Evolutionary conservation across 208 protist species (phyloP), one percentile per base, ranked within the genome.

Genomic region (Novymonas esmeraldas): DNA sequence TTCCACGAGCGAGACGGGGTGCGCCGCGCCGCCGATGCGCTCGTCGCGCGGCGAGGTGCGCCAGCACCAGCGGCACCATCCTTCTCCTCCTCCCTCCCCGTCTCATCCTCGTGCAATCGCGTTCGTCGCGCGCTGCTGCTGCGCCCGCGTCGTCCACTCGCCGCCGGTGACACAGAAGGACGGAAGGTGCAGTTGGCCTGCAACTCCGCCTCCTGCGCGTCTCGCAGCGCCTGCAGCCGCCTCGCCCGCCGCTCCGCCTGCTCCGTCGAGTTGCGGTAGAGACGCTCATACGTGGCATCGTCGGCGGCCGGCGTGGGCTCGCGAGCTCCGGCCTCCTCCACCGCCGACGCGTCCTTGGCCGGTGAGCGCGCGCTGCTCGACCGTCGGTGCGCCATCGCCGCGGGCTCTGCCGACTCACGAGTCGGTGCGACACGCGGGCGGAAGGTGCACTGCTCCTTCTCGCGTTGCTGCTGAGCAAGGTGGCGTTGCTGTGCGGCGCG

Each of bases 111-210:
- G 34, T 20, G 20, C 14, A 34, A 34, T 14, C 44, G 46, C 39
- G 54, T 55, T 62, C 48, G 36, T 18, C 10, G 44, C n/a, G 62
- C 41, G 52, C 26, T 41, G 60, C 52, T 49, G 55, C 22, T 49
- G 34, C 46, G 38, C 60, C 13, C 36, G 11, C 9, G 24, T 20
- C 29, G 26, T 13, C 42, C 48, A 20, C 31, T 16, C 44, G n/a
- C 24, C 11, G 46, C 29, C 36, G 45, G 3, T 3, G 36, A 42
- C 33, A 70, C 38, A 29, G 44, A 69, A n/a, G 68, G 64, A 11
- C 26, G 67, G 18, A 81, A 76, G 13, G 58, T 68, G 54, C 75
- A 81, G n/a, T 26, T 34, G 20, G n/a, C 41, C 20, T 44, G 50
- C 11, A 58, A 62, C 44, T 54, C 50, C 38, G 55, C 59, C 54